Evolutionary conservation across 2,329 filamentous ascomycete species (phyloP).

Genomic region (Colletotrichum falcatum): DNA sequence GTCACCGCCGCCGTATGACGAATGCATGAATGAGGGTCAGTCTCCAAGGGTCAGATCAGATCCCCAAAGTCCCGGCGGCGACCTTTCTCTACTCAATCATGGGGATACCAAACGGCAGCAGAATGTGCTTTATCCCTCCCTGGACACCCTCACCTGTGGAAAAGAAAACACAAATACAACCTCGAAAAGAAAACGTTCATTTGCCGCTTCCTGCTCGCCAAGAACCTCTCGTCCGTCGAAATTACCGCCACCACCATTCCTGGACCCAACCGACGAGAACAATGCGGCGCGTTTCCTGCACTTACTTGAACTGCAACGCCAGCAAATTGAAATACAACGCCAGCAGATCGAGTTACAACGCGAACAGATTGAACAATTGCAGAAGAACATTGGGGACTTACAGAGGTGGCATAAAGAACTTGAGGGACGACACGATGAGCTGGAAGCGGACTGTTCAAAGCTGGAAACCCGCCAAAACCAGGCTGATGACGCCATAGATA

Average conservation of each 20-base stretch:
- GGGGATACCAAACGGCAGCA: neutral
- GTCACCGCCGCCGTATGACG: constrained; percentile 15
- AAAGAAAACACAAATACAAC: neutral
- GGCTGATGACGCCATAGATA: neutral
- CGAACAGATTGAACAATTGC: neutral
- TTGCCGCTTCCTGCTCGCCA: neutral
- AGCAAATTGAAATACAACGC: neutral
- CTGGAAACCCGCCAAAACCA: neutral
- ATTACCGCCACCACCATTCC: neutral
- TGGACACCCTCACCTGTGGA: neutral
- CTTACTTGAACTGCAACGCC: neutral
- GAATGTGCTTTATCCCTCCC: neutral
- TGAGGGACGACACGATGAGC: neutral
- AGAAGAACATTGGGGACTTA: neutral
- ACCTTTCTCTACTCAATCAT: neutral
- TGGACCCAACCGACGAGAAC: neutral
- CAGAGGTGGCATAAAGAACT: neutral
- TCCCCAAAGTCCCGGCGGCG: neutral
- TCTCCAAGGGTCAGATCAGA: neutral
- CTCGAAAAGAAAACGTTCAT: neutral
- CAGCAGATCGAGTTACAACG: neutral
- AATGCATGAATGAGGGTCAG: neutral
- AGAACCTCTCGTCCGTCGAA: neutral
- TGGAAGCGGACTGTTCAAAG: neutral
- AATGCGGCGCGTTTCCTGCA: neutral